Conservation (phyloP, 371 early-diverging fungal species). For the Mucor plumbeus region DNA sequence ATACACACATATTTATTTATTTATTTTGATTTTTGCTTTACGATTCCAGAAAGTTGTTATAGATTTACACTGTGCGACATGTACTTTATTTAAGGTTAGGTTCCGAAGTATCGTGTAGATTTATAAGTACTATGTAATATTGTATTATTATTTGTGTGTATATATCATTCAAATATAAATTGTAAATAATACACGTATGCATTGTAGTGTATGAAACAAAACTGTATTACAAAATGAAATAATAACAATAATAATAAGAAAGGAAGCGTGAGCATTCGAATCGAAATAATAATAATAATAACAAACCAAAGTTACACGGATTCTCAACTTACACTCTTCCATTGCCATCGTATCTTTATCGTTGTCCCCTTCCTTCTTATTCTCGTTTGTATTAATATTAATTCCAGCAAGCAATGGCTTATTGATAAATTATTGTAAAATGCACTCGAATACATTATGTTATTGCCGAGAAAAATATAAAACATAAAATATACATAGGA, state of each 20-base stretch:
- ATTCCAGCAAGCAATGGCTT: background rate
- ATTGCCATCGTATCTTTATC: background rate
- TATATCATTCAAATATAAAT: too few relatives aligned
- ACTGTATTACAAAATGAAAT: background rate
- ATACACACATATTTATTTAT: background rate
- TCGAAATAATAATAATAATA: background rate
- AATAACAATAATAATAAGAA: too few relatives aligned
- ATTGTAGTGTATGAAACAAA: background rate
- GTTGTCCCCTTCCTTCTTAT: background rate
- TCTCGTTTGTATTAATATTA: background rate
- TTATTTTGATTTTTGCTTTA: background rate
- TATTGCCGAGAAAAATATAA: too few relatives aligned
- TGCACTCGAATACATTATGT: background rate
- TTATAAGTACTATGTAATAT: too few relatives aligned
- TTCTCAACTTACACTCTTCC: slow-evolving; percentile 1
- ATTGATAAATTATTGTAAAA: background rate
- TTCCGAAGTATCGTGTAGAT: background rate
- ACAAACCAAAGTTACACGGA: slow-evolving; percentile 7
- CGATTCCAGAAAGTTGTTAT: slow-evolving; percentile 8
- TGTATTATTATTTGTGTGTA: too few relatives aligned
- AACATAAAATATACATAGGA: too few relatives aligned
- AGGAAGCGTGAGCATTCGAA: background rate
- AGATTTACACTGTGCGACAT: slow-evolving; percentile 1
- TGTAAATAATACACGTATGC: too few relatives aligned
- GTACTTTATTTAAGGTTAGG: slow-evolving; percentile 1